These are phyloP conservation scores for Piromyces finnis DNA, from an alignment of 192 early-diverging fungal genomes.

Conservation along the genomic window DNA sequence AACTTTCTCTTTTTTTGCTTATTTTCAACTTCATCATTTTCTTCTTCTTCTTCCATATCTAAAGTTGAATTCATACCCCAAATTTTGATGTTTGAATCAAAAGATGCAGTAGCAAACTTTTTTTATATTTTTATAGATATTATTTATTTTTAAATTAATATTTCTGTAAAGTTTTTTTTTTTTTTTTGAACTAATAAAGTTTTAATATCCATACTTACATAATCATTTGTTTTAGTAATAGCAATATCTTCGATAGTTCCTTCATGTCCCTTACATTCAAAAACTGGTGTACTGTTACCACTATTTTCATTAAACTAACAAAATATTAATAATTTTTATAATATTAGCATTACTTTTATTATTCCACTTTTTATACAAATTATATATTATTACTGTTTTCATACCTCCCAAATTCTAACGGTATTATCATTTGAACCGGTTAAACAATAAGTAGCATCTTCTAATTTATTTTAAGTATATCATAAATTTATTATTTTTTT, in stretches of 20 bases:
- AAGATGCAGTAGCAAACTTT: slow-evolving; percentile 56
- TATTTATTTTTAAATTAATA: too few species aligned
- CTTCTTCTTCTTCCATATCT: not conserved
- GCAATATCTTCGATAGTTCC: not conserved
- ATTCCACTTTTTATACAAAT: too few species aligned
- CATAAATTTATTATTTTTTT: too few species aligned
- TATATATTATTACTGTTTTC: too few species aligned
- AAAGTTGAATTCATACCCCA: slow-evolving; percentile 20
- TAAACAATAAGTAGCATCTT: not conserved
- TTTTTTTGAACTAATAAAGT: too few species aligned
- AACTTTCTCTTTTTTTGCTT: slow-evolving; percentile 20
- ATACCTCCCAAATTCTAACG: not conserved
- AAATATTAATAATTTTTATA: too few species aligned
- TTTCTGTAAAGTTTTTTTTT: too few species aligned
- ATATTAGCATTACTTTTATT: too few species aligned
- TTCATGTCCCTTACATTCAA: not conserved
- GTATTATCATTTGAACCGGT: not conserved
- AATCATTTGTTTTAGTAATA: not conserved
- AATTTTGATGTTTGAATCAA: slow-evolving; percentile 58
- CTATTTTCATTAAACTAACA: not conserved
- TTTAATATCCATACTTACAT: not conserved
- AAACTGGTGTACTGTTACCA: not conserved
- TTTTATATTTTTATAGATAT: not conserved
- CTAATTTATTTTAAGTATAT: not conserved
- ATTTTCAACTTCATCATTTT: slow-evolving; percentile 16